Conservation (phyloP, 1,284 basidiomycete species). For the Bondarzewia mesenterica region DNA sequence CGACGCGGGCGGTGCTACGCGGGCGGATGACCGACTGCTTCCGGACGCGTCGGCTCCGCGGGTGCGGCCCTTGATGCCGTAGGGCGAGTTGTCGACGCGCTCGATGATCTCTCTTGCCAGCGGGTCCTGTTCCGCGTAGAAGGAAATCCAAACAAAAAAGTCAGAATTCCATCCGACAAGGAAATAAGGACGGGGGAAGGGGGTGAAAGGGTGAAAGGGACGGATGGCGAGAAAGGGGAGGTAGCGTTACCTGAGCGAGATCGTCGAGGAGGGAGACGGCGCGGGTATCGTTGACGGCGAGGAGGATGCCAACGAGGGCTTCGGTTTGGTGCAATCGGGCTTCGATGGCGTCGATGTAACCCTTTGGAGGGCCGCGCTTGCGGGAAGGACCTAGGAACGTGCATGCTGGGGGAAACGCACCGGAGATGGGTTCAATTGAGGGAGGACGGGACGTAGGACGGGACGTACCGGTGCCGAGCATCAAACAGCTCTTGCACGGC, state of each 20-base stretch:
- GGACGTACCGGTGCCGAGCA: slow-evolving; percentile 58
- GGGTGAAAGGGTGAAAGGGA: no score
- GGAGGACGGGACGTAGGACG: slow-evolving; percentile 5
- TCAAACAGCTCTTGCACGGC: slow-evolving; percentile 64
- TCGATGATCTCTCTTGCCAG: slow-evolving; percentile 68
- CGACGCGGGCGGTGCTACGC: no score
- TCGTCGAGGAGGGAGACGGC: slow-evolving; percentile 53
- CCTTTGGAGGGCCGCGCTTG: slow-evolving; percentile 80
- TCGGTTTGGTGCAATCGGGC: slow-evolving; percentile 83
- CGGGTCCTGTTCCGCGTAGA: slow-evolving; percentile 39
- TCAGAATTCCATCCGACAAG: no score
- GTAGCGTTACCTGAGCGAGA: slow-evolving; percentile 35
- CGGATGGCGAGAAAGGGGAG: not conserved
- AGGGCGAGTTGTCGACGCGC: slow-evolving; percentile 68
- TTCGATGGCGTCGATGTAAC: slow-evolving; percentile 88
- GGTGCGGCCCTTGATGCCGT: slow-evolving; percentile 61
- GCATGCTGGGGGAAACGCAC: slow-evolving; percentile 40
- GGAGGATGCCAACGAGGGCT: slow-evolving; percentile 71
- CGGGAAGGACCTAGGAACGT: slow-evolving; percentile 78
- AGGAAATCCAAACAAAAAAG: slow-evolving; percentile 7
- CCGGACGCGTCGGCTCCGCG: slow-evolving; percentile 21
- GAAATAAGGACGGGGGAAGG: no score
- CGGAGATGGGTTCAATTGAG: slow-evolving; percentile 9
- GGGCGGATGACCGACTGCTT: slow-evolving; percentile 14
- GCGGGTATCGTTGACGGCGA: slow-evolving; percentile 58